Percentiles rank a stretch among this genome's conserved stretches.
Evolutionary conservation across 805 yeast genomes (phyloP).

Genomic region (Barnettozyma populi): DNA sequence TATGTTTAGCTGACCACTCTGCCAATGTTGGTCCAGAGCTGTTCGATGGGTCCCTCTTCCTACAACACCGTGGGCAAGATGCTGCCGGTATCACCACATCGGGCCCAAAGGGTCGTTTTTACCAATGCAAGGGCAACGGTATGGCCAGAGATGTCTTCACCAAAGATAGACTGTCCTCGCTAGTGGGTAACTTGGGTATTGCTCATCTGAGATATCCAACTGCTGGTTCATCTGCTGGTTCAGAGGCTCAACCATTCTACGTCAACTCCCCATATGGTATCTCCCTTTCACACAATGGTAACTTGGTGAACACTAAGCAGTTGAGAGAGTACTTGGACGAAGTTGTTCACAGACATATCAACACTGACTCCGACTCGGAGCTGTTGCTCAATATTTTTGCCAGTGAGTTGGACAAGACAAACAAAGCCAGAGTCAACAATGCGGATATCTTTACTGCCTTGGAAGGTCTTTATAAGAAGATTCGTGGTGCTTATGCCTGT

Average conservation of each 20-base stretch:
- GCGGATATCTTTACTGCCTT: constrained; percentile 85
- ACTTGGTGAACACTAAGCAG: constrained; percentile 80
- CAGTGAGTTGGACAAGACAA: constrained; percentile 81
- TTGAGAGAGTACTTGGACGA: constrained; percentile 81
- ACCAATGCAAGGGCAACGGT: constrained; percentile 98
- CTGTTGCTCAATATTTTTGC: constrained; percentile 86
- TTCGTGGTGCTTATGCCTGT: constrained; percentile 98
- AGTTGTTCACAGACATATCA: constrained; percentile 92
- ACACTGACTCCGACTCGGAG: constrained; percentile 96
- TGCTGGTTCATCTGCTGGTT: constrained; percentile 91
- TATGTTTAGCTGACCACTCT: constrained; percentile 71
- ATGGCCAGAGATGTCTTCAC: constrained; percentile 98
- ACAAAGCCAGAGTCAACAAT: constrained; percentile 89
- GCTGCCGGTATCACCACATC: constrained; percentile 99
- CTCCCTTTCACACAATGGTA: constrained; percentile 88
- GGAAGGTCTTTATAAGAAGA: constrained; percentile 69
- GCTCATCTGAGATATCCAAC: constrained; percentile 96
- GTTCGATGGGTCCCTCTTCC: constrained; percentile 84
- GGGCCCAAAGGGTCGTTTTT: constrained; percentile 87
- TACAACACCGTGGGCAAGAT: constrained; percentile 98
- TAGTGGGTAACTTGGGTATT: constrained; percentile 92
- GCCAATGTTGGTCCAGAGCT: constrained; percentile 81
- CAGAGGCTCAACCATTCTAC: constrained; percentile 98
- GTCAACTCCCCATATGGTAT: constrained; percentile 97
- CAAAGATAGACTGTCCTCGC: constrained; percentile 64